Base-by-base conservation (phyloP, 1,284 basidiomycete genomes). In the Apiotrichum mycotoxinovorans region DNA sequence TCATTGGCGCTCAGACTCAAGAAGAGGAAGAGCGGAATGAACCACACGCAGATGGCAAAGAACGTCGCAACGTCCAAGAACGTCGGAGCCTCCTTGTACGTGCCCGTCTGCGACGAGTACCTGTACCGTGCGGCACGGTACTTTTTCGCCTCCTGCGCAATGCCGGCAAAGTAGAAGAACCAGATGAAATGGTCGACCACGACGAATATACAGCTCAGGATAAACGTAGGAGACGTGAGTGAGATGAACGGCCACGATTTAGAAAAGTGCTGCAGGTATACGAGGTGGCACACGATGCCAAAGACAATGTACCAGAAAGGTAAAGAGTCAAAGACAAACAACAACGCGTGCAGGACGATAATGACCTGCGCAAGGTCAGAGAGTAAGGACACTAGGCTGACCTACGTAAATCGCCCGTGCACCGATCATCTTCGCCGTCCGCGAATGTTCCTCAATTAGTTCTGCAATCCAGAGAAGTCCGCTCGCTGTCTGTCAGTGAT, bases 1-100 rank as follows among this genome's bases (percentile, higher is more conserved):
- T 97, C 94, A 65, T 95, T 96, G 12, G 93, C 93, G 65, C 90
- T 94, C 55, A 97, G 79, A 70, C 91, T 94, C 63, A 96, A 79
- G 80, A 96, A 97, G 25, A 97, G 78, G 77, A 92, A 96, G 30
- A 96, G 76, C 9, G 92, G 91, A 18, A 87, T 85, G 51, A 92
- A 84, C 93, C 93, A 97, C 7, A 97, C 87, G 4, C 80, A 83
- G 54, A 80, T 81, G 41, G 79, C 81, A 12, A 78, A 78, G 52
- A 64, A 62, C 1, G 54, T 49, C 23, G 54, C 60, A 1, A 62
- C 57, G 40, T 62, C 57, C 57, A 62, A 56, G 41, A 58, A 62
- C 11, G 51, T 47, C 7, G 60, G 57, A 3, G 47, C 47, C 14
- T 58, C 43, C 34, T 38, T 42, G 22, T 8, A 5, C 17, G 26